Conservation (phyloP, 179 eudicot species). For the Corrigiola litoralis region DNA sequence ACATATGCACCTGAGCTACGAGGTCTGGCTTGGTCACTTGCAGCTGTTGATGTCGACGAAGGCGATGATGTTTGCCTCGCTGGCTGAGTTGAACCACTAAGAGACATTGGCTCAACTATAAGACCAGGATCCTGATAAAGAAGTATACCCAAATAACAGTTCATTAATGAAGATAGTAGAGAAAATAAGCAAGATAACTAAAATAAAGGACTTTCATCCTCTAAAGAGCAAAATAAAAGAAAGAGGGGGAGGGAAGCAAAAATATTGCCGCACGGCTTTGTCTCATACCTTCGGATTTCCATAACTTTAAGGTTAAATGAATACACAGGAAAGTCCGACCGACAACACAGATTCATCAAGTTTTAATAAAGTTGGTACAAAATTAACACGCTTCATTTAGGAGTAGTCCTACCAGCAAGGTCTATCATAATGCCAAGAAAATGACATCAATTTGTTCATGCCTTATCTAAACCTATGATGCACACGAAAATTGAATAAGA, state of each 20-base stretch:
- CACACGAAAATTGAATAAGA: neutral
- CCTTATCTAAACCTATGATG: neutral
- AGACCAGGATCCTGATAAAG: slow-evolving; percentile 72
- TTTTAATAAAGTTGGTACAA: neutral
- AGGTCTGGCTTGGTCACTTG: slow-evolving; percentile 44
- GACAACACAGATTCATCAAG: neutral
- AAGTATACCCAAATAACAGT: slow-evolving; percentile 4
- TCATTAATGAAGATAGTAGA: neutral
- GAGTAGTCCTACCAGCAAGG: neutral
- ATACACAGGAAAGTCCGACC: neutral
- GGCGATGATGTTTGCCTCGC: slow-evolving; percentile 46
- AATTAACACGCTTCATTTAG: no score
- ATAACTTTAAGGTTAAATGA: neutral
- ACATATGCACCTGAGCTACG: slow-evolving; percentile 45
- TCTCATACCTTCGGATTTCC: neutral
- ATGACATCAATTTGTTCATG: neutral
- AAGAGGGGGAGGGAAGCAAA: no score
- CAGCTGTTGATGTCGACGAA: slow-evolving; percentile 46
- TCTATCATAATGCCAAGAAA: neutral
- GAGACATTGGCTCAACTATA: slow-evolving; percentile 70
- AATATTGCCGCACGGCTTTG: no score
- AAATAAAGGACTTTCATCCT: neutral
- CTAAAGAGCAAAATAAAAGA: no score
- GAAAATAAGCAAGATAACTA: neutral
- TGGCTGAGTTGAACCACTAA: slow-evolving; percentile 49